Percentiles rank a stretch among this genome's conserved stretches.
Conservation (phyloP, 2,329 filamentous ascomycete genomes). For the Aureobasidium namibiae region DNA sequence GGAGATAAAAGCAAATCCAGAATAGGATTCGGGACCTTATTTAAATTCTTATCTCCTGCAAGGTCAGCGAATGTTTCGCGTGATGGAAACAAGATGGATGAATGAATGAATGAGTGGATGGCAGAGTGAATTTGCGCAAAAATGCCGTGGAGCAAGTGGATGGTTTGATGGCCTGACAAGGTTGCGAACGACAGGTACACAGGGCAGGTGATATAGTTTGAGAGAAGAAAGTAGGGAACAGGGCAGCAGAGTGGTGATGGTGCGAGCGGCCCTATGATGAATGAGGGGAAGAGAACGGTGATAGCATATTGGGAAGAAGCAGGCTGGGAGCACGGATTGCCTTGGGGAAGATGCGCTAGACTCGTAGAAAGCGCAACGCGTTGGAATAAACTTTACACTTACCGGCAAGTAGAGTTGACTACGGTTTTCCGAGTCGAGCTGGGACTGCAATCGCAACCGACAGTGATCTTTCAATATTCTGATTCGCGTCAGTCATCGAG, state of each 20-base stretch:
- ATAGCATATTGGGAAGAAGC: constrained; percentile 10
- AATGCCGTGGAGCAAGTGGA: background rate
- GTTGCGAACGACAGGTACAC: background rate
- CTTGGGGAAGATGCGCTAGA: constrained; percentile 6
- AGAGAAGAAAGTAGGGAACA: background rate
- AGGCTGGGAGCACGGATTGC: constrained; percentile 11
- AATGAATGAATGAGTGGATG: background rate
- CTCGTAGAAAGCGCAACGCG: constrained; percentile 4
- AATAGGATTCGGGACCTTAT: background rate
- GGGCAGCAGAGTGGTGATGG: background rate
- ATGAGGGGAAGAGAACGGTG: constrained; percentile 13
- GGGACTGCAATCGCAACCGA: constrained; percentile 10
- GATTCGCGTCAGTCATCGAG: background rate
- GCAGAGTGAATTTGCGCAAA: background rate
- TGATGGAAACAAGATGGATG: background rate
- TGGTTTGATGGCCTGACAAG: background rate
- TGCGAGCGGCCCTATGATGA: constrained; percentile 6
- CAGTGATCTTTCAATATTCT: constrained; percentile 2
- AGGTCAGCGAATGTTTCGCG: background rate
- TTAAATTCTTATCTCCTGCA: background rate
- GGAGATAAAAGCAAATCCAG: background rate
- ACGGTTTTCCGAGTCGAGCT: background rate
- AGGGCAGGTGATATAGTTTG: background rate
- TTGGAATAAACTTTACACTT: constrained; percentile 12
- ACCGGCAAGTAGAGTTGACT: constrained; percentile 9